Evolutionary conservation across 805 yeast genomes (phyloP).

Genomic region (Sugiyamaella mastotermitis): DNA sequence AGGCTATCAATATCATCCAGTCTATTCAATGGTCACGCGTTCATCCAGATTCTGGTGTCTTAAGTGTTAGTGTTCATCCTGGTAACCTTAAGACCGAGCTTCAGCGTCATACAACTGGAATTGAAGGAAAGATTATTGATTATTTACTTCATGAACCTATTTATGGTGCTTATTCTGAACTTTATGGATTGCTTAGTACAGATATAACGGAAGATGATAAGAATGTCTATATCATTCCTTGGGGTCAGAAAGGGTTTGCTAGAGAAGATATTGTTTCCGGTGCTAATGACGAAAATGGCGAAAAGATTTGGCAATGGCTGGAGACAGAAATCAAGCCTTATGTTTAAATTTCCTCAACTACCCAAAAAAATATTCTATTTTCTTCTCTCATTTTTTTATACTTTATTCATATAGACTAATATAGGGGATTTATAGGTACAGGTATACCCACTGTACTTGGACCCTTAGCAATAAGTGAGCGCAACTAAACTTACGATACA

Average conservation of each 20-base stretch:
- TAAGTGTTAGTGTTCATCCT: constrained; percentile 37
- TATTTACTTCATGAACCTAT: constrained; percentile 9
- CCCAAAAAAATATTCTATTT: too few relatives aligned
- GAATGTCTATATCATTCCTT: constrained; percentile 38
- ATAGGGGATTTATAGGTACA: too few relatives aligned
- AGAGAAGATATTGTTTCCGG: constrained; percentile 34
- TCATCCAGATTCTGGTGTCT: constrained; percentile 31
- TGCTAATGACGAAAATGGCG: constrained; percentile 30
- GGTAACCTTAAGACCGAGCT: constrained; percentile 36
- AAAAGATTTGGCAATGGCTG: constrained; percentile 32
- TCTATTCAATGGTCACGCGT: constrained; percentile 32
- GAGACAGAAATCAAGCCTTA: constrained; percentile 22
- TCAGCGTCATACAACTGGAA: constrained; percentile 21
- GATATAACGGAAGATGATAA: constrained; percentile 29
- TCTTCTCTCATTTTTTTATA: too few relatives aligned
- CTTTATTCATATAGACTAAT: too few relatives aligned
- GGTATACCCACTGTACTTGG: too few relatives aligned
- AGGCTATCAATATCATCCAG: constrained; percentile 37
- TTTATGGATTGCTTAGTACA: constrained; percentile 38
- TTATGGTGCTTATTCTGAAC: constrained; percentile 40
- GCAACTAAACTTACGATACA: too few relatives aligned
- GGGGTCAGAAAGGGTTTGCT: constrained; percentile 35
- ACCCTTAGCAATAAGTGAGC: too few relatives aligned
- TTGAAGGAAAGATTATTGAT: constrained; percentile 1
- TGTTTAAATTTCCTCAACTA: too few relatives aligned